A percentile compares a stretch with the other conserved stretches of the same genome.
Evolutionary conservation across 148 eudicot species (phyloP).

Genomic region (Fallopia convolvulus): DNA sequence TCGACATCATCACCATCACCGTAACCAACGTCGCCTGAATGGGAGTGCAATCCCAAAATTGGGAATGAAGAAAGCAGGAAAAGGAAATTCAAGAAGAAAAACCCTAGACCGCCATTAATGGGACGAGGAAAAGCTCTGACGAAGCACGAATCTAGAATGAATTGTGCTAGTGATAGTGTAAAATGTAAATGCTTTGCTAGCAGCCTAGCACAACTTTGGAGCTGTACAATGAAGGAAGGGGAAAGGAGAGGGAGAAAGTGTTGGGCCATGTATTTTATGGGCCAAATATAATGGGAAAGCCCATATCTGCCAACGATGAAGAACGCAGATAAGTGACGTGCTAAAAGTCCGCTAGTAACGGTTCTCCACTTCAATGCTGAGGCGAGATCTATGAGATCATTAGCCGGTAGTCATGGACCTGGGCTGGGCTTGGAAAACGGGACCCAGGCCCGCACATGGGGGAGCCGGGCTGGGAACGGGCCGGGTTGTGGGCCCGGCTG

Average conservation of each 20-base stretch:
- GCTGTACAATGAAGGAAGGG: neutral
- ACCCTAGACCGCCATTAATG: conserved; percentile 11
- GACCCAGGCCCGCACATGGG: too few relatives aligned
- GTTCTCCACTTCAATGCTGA: too few relatives aligned
- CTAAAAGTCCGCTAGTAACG: too few relatives aligned
- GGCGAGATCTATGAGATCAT: too few relatives aligned
- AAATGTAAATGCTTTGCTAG: neutral
- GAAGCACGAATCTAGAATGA: neutral
- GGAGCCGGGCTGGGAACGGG: too few relatives aligned
- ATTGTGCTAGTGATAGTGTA: neutral
- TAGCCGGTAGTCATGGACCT: too few relatives aligned
- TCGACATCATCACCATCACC: neutral
- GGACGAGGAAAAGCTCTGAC: neutral
- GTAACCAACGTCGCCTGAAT: neutral
- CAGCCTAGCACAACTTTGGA: neutral
- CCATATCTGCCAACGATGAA: too few relatives aligned
- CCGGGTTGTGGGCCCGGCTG: too few relatives aligned
- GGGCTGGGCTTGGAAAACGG: too few relatives aligned
- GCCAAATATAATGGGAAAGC: too few relatives aligned
- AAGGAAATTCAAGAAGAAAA: neutral
- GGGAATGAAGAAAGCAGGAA: neutral
- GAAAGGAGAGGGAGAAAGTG: neutral
- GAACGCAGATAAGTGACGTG: too few relatives aligned
- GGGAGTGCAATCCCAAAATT: neutral
- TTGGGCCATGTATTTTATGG: too few relatives aligned